Conservation (phyloP, 202 grass and related monocot genomes). For the Cymbopogon flexuosus region DNA sequence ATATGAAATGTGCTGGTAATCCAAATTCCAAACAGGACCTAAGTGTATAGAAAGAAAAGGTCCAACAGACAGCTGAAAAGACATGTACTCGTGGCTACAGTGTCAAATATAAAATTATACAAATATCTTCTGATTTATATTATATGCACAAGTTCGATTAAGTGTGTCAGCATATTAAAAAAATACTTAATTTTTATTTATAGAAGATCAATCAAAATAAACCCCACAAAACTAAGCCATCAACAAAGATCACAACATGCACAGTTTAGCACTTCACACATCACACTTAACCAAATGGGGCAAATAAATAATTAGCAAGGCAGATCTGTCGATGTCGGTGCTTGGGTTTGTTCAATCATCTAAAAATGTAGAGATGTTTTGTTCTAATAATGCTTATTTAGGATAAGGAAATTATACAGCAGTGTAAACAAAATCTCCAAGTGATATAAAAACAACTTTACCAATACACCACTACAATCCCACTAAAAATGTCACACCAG, state of each 20-base stretch:
- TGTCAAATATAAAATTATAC: background rate
- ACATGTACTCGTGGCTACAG: background rate
- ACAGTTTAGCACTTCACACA: background rate
- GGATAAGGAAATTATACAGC: background rate
- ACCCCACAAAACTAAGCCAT: background rate
- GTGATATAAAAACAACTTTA: background rate
- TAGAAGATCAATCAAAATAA: slow-evolving; percentile 10
- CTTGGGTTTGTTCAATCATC: background rate
- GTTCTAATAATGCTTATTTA: background rate
- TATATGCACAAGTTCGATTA: background rate
- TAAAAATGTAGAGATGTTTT: background rate
- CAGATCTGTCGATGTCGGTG: background rate
- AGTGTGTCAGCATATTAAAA: background rate
- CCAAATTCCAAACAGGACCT: background rate
- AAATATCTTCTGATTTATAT: background rate
- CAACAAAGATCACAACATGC: background rate
- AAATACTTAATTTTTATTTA: background rate
- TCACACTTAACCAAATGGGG: background rate
- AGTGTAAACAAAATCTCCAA: background rate
- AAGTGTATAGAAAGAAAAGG: background rate
- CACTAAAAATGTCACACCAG: background rate
- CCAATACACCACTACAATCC: background rate
- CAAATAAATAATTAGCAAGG: slow-evolving; percentile 19
- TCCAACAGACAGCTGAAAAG: background rate
- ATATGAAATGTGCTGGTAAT: background rate